A percentile compares a stretch with the other conserved stretches of the same genome.
Conservation (phyloP, 768 basidiomycete genomes). For the Trametes cinnabarina region DNA sequence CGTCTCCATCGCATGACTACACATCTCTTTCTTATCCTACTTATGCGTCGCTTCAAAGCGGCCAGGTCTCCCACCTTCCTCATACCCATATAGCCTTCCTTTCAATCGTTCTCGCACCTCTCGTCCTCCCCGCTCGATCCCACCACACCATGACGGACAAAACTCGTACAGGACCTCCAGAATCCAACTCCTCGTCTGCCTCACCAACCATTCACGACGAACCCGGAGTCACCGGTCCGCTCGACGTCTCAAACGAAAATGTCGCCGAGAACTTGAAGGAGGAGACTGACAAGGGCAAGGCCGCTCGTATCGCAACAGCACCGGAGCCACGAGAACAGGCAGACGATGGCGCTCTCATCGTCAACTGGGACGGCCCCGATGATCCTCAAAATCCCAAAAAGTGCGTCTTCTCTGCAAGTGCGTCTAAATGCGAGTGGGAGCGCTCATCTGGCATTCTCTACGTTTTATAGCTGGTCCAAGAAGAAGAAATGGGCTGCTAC, state of each 20-base stretch:
- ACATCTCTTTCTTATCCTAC: too few species aligned
- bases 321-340: not conserved
- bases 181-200: slow-evolving; percentile 4
- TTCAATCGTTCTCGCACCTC: not conserved
- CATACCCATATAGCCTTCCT: not conserved
- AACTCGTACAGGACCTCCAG: not conserved
- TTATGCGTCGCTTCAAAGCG: too few species aligned
- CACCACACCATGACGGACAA: not conserved
- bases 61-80: too few species aligned
- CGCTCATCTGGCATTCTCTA: not conserved
- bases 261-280: not conserved
- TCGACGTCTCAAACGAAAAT: not conserved
- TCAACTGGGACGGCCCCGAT: slow-evolving; percentile 37
- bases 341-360: slow-evolving; percentile 21
- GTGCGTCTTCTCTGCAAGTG: slow-evolving; percentile 16
- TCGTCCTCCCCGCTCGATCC: not conserved
- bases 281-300: not conserved
- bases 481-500: slow-evolving; percentile 64
- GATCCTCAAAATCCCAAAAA: slow-evolving; percentile 36
- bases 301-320: not conserved
- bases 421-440: not conserved
- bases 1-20: too few species aligned
- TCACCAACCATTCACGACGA: slow-evolving; percentile 15
- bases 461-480: slow-evolving; percentile 48
- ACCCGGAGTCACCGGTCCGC: slow-evolving; percentile 5